phyloP scores from a whole-genome alignment of 257 asterid genomes.

The Solanum peruvianum region DNA sequence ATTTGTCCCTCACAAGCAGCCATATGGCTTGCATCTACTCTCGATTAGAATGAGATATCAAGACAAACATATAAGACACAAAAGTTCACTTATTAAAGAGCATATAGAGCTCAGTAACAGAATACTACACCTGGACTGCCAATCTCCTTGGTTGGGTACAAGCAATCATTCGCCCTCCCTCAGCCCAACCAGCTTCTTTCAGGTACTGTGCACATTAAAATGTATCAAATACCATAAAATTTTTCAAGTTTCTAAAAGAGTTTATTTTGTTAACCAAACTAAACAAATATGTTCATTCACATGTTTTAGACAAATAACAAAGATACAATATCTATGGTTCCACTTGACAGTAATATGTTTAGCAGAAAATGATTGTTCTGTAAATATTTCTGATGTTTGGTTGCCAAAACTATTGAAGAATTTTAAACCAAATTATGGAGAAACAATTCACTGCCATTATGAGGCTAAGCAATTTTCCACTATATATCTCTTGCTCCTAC shows the following conservation, averaged over 20 bases:
- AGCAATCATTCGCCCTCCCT: slow-evolving; percentile 83
- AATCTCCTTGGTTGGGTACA: slow-evolving; percentile 96
- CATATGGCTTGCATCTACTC: not conserved
- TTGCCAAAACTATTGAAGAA: not conserved
- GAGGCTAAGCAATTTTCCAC: not conserved
- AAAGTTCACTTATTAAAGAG: not conserved
- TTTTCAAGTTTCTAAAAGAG: not conserved
- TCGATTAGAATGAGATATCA: not conserved
- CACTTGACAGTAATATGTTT: not conserved
- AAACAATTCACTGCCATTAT: not conserved
- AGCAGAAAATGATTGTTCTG: not conserved
- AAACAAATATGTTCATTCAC: not conserved
- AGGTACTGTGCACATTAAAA: slow-evolving; percentile 38
- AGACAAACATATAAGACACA: not conserved
- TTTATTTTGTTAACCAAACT: not conserved
- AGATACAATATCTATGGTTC: not conserved
- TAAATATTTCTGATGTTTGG: not conserved
- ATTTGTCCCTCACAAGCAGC: not conserved
- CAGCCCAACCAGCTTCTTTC: slow-evolving; percentile 97
- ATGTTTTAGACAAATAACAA: not conserved
- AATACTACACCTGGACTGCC: slow-evolving; percentile 73
- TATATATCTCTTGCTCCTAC: not conserved
- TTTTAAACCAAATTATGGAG: not conserved
- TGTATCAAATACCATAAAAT: not conserved
- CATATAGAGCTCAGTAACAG: not conserved